phyloP scores from a whole-genome alignment of 1,284 basidiomycete genomes.

The Mycena sp. region DNA sequence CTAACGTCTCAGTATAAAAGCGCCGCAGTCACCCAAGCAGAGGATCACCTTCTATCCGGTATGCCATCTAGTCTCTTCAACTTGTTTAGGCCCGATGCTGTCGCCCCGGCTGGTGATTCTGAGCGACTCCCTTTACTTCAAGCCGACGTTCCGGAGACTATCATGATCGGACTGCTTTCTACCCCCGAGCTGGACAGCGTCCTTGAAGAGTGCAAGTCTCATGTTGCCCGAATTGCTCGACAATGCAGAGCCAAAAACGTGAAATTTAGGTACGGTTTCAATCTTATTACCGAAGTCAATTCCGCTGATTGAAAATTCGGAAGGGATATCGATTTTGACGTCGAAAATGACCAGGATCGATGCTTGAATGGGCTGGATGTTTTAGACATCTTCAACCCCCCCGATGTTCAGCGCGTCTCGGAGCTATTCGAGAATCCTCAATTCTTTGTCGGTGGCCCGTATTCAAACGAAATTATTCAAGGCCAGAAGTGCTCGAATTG shows the following conservation, averaged over 20 bases:
- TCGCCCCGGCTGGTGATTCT: neutral
- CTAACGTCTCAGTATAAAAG: slow-evolving; percentile 15
- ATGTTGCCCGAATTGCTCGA: slow-evolving; percentile 48
- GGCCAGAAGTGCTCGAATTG: slow-evolving; percentile 48
- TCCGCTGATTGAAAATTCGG: too few relatives aligned
- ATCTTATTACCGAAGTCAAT: neutral
- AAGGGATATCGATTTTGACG: slow-evolving; percentile 30
- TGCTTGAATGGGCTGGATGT: slow-evolving; percentile 19
- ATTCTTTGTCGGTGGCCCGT: slow-evolving; percentile 46
- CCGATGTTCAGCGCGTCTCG: slow-evolving; percentile 47
- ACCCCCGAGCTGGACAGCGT: slow-evolving; percentile 51
- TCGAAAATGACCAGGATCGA: slow-evolving; percentile 24
- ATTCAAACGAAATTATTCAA: slow-evolving; percentile 49
- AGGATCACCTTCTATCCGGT: neutral
- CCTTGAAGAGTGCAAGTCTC: slow-evolving; percentile 47
- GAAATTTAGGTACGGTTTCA: slow-evolving; percentile 45
- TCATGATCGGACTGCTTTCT: slow-evolving; percentile 45
- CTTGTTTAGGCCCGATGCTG: slow-evolving; percentile 4
- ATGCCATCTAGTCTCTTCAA: slow-evolving; percentile 28
- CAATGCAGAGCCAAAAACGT: slow-evolving; percentile 49
- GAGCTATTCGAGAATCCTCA: slow-evolving; percentile 50
- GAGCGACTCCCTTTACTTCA: neutral
- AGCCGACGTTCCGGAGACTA: neutral
- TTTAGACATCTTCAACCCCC: slow-evolving; percentile 17
- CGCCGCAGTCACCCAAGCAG: neutral